phyloP scores from a whole-genome alignment of 2,329 filamentous ascomycete species.

The Bimuria novae-zelandiae region DNA sequence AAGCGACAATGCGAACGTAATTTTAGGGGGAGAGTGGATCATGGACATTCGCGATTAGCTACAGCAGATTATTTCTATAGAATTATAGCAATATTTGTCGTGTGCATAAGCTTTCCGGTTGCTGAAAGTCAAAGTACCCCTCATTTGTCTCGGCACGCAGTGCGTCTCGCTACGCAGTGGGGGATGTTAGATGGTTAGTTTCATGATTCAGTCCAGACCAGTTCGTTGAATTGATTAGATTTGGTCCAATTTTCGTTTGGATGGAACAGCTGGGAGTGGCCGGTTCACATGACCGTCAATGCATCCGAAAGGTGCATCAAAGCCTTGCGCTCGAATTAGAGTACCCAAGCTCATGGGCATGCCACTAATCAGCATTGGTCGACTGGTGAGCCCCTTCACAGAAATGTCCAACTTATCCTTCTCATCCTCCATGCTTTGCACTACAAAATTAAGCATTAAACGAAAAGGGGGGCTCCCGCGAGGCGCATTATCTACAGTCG shows the following conservation, averaged over 20 bases:
- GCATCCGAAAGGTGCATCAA: conserved; percentile 7
- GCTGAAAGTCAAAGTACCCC: conserved; percentile 8
- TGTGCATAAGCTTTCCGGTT: conserved; percentile 4
- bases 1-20: conserved; percentile 10
- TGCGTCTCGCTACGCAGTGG: conserved; percentile 7
- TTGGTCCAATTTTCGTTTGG: background rate
- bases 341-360: conserved; percentile 5
- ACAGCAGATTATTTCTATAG: conserved; percentile 3
- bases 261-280: conserved; percentile 1
- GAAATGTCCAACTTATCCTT: conserved; percentile 6
- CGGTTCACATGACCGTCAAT: conserved; percentile 1
- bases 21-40: conserved; percentile 5
- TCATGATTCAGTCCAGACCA: too few species aligned
- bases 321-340: conserved; percentile 4
- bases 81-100: background rate
- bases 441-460: conserved; percentile 5
- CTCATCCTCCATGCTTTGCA: background rate
- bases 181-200: background rate
- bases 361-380: conserved; percentile 11
- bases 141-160: conserved; percentile 3
- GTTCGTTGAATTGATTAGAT: too few species aligned
- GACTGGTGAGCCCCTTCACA: conserved; percentile 5
- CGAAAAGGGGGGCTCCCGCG: conserved; percentile 3
- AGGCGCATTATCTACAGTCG: background rate
- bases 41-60: conserved; percentile 8